Conservation (phyloP, 345 rosid species). For the Viola odorata region DNA sequence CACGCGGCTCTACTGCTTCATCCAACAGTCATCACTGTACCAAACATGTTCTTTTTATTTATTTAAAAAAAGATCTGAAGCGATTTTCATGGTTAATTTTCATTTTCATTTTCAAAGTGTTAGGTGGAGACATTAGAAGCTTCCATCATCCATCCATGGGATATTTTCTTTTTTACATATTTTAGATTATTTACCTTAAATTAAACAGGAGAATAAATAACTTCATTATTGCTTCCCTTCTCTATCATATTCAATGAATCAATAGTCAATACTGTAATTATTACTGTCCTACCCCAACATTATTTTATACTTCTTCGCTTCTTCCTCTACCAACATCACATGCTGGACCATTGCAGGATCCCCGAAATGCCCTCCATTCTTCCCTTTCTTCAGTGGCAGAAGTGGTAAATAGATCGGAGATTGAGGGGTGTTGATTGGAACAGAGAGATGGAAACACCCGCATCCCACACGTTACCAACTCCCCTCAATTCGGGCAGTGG, state of each 20-base stretch:
- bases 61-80: too few species aligned
- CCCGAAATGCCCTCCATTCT: neutral
- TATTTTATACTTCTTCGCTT: slow-evolving; percentile 13
- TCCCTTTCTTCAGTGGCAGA: neutral
- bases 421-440: neutral
- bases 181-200: too few species aligned
- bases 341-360: slow-evolving; percentile 15
- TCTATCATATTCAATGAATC: neutral
- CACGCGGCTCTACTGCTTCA: too few species aligned
- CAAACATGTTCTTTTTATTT: too few species aligned
- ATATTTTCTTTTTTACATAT: neutral
- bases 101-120: slow-evolving; percentile 30
- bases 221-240: neutral
- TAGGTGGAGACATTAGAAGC: slow-evolving; percentile 49
- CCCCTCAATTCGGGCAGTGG: slow-evolving; percentile 20
- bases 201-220: too few species aligned
- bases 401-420: neutral
- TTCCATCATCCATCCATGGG: too few species aligned
- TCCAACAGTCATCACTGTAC: too few species aligned
- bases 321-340: slow-evolving; percentile 42
- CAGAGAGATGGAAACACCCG: neutral
- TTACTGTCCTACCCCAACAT: slow-evolving; percentile 14
- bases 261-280: slow-evolving; percentile 17
- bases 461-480: slow-evolving; percentile 23
- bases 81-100: too few species aligned